Evolutionary conservation across 495 filamentous ascomycete genomes (phyloP).

Genomic region (Penicillium silybi): DNA sequence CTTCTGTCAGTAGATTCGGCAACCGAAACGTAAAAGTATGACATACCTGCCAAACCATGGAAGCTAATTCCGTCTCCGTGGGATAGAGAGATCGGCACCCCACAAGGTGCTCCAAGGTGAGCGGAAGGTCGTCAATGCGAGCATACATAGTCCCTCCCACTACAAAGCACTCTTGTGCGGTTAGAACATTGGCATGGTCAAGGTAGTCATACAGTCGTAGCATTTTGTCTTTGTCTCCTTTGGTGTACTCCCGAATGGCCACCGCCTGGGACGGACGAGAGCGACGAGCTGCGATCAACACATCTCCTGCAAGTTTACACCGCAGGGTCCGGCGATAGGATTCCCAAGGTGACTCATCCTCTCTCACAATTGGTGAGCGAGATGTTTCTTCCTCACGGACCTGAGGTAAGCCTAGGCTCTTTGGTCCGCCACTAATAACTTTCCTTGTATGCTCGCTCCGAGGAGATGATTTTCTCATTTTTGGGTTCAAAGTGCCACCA

Average conservation of each 20-base stretch:
- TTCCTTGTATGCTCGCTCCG: conserved; percentile 1
- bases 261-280: neutral
- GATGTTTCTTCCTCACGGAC: neutral
- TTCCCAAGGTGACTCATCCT: conserved; percentile 16
- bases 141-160: neutral
- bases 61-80: conserved; percentile 9
- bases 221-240: conserved; percentile 1
- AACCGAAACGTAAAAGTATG: too few species aligned
- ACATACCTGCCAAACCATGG: conserved; percentile 13
- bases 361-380: neutral
- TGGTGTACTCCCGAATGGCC: conserved; percentile 4
- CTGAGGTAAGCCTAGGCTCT: neutral
- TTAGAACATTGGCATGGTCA: conserved; percentile 7
- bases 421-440: neutral
- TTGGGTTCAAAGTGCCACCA: neutral
- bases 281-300: conserved; percentile 5
- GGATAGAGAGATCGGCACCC: conserved; percentile 4
- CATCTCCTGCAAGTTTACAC: conserved; percentile 7
- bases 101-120: conserved; percentile 12
- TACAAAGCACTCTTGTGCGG: conserved; percentile 8
- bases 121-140: conserved; percentile 6
- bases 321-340: neutral
- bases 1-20: neutral
- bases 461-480: conserved; percentile 4
- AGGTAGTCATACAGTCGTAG: neutral